Evolutionary conservation across 2,329 filamentous ascomycete genomes (phyloP).

Genomic region (Beauveria australis): DNA sequence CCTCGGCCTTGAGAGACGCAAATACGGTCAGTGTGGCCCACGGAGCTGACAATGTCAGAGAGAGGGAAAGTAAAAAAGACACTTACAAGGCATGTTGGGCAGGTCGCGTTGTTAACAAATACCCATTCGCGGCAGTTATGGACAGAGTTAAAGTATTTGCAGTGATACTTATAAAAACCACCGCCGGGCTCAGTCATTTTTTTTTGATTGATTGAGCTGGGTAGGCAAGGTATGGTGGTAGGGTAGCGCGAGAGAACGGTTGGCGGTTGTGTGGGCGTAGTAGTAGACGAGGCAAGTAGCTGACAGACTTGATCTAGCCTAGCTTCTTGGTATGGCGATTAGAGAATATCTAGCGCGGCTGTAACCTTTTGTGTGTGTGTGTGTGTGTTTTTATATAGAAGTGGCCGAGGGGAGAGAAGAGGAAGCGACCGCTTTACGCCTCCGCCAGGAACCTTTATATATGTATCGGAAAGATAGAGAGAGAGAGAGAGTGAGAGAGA

Average conservation of each 20-base stretch:
- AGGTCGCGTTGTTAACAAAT: slow-evolving; percentile 34
- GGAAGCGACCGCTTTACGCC: too few relatives aligned
- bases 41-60: neutral
- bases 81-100: slow-evolving; percentile 31
- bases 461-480: too few relatives aligned
- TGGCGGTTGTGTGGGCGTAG: neutral
- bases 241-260: neutral
- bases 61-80: neutral
- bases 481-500: too few relatives aligned
- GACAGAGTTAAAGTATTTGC: slow-evolving; percentile 33
- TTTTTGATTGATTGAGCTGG: neutral
- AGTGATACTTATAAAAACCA: slow-evolving; percentile 45
- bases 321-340: neutral
- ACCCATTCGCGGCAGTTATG: accelerated
- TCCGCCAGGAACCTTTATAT: too few relatives aligned
- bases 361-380: neutral
- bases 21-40: neutral
- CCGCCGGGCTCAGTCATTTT: slow-evolving; percentile 31
- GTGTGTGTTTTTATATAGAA: neutral
- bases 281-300: neutral
- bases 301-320: neutral
- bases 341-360: neutral
- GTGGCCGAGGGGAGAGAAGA: too few relatives aligned
- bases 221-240: neutral
- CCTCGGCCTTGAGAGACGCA: slow-evolving; percentile 33